Evolutionary conservation across 164 flowering plant genomes (phyloP).

Genomic region (Sextonia rubra): DNA sequence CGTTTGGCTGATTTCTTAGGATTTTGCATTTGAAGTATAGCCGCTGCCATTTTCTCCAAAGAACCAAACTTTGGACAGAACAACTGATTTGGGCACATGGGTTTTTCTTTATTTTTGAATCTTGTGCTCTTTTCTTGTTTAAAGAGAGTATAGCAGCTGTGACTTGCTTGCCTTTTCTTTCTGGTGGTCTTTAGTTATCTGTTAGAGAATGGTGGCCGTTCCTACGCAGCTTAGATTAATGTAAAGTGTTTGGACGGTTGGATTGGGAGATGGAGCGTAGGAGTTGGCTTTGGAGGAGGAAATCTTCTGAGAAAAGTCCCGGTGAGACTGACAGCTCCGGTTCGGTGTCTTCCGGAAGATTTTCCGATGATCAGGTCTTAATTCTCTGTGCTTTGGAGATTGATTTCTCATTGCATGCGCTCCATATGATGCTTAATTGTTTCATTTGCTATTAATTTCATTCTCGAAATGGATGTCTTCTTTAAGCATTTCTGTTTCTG

Average conservation of each 20-base stretch:
- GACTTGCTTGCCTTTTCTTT: not conserved
- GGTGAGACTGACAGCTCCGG: slow-evolving; percentile 63
- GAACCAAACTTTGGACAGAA: not conserved
- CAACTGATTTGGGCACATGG: not conserved
- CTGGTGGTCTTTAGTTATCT: not conserved
- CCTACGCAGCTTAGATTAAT: slow-evolving; percentile 25
- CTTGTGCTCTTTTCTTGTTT: not conserved
- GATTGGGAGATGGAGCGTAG: slow-evolving; percentile 37
- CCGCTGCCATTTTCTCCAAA: not conserved
- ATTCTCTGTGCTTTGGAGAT: not conserved
- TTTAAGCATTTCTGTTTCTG: not conserved
- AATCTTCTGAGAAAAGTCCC: slow-evolving; percentile 46
- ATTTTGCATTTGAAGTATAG: not conserved
- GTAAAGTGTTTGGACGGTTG: slow-evolving; percentile 10
- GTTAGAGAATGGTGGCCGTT: not conserved
- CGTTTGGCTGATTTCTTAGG: not conserved
- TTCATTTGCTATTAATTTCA: no score
- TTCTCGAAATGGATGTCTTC: not conserved
- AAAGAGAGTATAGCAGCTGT: not conserved
- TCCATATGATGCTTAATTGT: not conserved
- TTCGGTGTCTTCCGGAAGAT: slow-evolving; percentile 52
- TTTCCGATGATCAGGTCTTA: slow-evolving; percentile 51
- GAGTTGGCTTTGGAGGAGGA: slow-evolving; percentile 57
- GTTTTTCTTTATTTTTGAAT: not conserved
- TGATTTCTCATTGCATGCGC: not conserved